Evolutionary conservation across 306 rosid genomes (phyloP).

Genomic region (Abrus precatorius): DNA sequence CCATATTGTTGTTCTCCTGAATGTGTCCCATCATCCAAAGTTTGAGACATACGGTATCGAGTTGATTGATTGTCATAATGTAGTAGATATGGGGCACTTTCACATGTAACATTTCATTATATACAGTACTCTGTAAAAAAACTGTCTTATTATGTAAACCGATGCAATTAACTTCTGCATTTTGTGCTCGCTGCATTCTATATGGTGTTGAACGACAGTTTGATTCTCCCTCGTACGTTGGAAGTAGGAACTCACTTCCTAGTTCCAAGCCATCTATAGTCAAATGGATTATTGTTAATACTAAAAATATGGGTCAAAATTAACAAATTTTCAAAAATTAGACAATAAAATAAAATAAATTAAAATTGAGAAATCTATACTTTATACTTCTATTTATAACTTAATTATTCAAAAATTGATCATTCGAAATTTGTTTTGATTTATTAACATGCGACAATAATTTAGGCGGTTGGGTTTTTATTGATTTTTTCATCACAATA

Average conservation of each 20-base stretch:
- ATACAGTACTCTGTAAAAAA: slow-evolving; percentile 1
- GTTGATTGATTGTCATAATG: slow-evolving; percentile 37
- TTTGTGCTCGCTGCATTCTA: slow-evolving; percentile 28
- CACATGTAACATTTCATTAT: slow-evolving; percentile 29
- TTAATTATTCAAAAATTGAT: too few species aligned
- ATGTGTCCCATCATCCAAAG: slow-evolving; percentile 19
- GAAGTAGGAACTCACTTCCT: neutral
- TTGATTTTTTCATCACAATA: too few species aligned
- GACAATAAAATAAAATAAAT: too few species aligned
- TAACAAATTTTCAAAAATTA: too few species aligned
- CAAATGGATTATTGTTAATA: too few species aligned
- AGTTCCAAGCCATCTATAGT: too few species aligned
- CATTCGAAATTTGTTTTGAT: too few species aligned
- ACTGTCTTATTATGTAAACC: slow-evolving; percentile 40
- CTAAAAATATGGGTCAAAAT: too few species aligned
- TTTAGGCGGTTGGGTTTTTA: too few species aligned
- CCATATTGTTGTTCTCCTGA: slow-evolving; percentile 28
- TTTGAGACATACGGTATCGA: slow-evolving; percentile 8
- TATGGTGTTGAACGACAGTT: slow-evolving; percentile 1
- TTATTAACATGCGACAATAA: too few species aligned
- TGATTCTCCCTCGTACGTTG: neutral
- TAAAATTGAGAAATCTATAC: too few species aligned
- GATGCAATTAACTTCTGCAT: slow-evolving; percentile 34
- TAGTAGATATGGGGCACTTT: slow-evolving; percentile 36
- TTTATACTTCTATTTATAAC: too few species aligned